phyloP scores from a whole-genome alignment of 495 filamentous ascomycete species.

The Glonium stellatum region DNA sequence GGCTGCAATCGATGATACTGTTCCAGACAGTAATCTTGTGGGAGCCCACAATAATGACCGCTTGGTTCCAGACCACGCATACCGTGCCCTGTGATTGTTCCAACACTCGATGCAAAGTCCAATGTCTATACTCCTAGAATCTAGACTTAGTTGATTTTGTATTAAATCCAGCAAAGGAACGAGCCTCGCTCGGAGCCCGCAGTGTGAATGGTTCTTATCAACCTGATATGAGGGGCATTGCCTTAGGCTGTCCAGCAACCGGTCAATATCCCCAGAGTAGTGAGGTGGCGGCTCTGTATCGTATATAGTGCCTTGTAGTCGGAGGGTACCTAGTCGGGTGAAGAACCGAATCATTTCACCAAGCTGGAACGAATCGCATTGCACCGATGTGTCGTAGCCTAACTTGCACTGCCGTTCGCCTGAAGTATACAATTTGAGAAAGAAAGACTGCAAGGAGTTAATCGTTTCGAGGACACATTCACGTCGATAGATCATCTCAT shows the following conservation, averaged over 20 bases:
- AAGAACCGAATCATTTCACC: constrained; percentile 84
- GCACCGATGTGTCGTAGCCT: constrained; percentile 64
- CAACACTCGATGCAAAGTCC: constrained; percentile 43
- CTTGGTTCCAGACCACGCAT: constrained; percentile 35
- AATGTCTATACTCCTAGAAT: constrained; percentile 32
- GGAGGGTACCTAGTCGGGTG: constrained; percentile 38
- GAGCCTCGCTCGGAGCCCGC: constrained; percentile 62
- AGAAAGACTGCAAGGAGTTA: constrained; percentile 66
- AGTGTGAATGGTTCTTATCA: constrained; percentile 68
- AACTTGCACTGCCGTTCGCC: constrained; percentile 59
- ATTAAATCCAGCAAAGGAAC: constrained; percentile 63
- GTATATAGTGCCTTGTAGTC: constrained; percentile 37
- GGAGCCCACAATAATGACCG: constrained; percentile 34
- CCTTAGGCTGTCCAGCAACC: constrained; percentile 49
- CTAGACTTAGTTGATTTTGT: constrained; percentile 34
- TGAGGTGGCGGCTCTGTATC: constrained; percentile 27
- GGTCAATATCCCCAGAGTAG: constrained; percentile 43
- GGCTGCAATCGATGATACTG: background rate
- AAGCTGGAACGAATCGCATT: constrained; percentile 80
- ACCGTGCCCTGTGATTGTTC: constrained; percentile 32
- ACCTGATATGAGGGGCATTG: constrained; percentile 72
- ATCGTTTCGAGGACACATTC: constrained; percentile 67
- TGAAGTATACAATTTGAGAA: constrained; percentile 61
- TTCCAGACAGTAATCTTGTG: constrained; percentile 4
- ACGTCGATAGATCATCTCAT: constrained; percentile 65